Evolutionary conservation across 2,329 filamentous ascomycete species (phyloP).

Genomic region (Penicillium occitanis): DNA sequence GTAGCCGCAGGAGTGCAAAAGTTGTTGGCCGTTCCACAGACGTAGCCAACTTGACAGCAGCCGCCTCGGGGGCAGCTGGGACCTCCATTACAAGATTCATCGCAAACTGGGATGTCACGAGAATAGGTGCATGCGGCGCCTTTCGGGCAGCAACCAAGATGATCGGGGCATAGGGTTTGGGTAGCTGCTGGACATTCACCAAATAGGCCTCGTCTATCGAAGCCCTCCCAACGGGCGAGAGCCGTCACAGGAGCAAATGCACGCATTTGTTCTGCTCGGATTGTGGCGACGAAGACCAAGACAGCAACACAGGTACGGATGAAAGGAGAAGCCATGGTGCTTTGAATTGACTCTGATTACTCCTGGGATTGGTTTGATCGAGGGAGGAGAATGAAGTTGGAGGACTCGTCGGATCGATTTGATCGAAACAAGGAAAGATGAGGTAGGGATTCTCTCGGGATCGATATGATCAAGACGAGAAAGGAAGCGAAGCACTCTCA

Average conservation of each 20-base stretch:
- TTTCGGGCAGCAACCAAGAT: conserved; percentile 19
- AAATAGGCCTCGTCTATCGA: conserved; percentile 2
- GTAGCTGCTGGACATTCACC: conserved; percentile 19
- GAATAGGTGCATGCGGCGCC: conserved; percentile 22
- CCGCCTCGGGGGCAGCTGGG: conserved; percentile 19
- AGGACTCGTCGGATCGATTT: neutral
- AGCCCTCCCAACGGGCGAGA: conserved; percentile 4
- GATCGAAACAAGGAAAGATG: neutral
- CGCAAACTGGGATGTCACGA: conserved; percentile 14
- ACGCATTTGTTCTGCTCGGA: conserved; percentile 12
- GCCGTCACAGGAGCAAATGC: conserved; percentile 18
- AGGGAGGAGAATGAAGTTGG: neutral
- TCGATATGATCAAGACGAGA: neutral
- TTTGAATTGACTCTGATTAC: neutral
- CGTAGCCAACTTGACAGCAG: conserved; percentile 20
- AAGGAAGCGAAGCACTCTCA: neutral
- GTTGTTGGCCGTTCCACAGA: conserved; percentile 18
- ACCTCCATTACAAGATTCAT: conserved; percentile 16
- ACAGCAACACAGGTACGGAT: neutral
- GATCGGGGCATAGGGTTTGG: conserved; percentile 17
- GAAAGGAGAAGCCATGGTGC: neutral
- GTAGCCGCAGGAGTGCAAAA: conserved; percentile 18
- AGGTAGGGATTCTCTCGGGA: neutral
- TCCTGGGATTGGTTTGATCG: neutral
- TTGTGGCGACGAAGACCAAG: neutral